Conservation (phyloP, 306 rosid species). For the Vicia faba region DNA sequence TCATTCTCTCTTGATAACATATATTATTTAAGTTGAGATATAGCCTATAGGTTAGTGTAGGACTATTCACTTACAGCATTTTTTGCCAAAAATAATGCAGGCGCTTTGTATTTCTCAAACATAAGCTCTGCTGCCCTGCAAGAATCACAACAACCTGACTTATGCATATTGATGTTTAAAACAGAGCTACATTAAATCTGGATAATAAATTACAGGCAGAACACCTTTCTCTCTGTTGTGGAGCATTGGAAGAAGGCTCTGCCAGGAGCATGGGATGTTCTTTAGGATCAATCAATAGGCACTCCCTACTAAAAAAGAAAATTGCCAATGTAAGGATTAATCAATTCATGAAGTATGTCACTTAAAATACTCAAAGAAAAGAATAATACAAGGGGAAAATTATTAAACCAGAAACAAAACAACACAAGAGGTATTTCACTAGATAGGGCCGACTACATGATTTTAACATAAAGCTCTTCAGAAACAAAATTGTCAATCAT, state of each 20-base stretch:
- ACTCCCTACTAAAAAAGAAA: slow-evolving; percentile 61
- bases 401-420: slow-evolving; percentile 1
- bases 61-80: slow-evolving; percentile 75
- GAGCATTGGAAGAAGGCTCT: slow-evolving; percentile 87
- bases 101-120: slow-evolving; percentile 97
- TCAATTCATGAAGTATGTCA: slow-evolving; percentile 18
- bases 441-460: neutral
- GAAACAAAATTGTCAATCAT: neutral
- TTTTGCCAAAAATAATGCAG: slow-evolving; percentile 94
- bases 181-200: slow-evolving; percentile 23
- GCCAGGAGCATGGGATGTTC: slow-evolving; percentile 99
- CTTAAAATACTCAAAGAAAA: neutral
- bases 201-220: slow-evolving; percentile 15
- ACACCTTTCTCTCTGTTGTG: slow-evolving; percentile 93
- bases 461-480: slow-evolving; percentile 20
- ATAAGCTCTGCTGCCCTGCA: slow-evolving; percentile 91
- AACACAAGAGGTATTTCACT: slow-evolving; percentile 13
- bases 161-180: slow-evolving; percentile 18
- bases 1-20: neutral
- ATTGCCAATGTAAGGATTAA: slow-evolving; percentile 15
- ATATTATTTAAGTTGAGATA: slow-evolving; percentile 32
- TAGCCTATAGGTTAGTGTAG: slow-evolving; percentile 28
- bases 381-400: slow-evolving; percentile 3
- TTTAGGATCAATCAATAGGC: slow-evolving; percentile 85
- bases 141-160: slow-evolving; percentile 42